phyloP scores from a whole-genome alignment of 2,329 filamentous ascomycete species.

The Neopestalotiopsis sp. region DNA sequence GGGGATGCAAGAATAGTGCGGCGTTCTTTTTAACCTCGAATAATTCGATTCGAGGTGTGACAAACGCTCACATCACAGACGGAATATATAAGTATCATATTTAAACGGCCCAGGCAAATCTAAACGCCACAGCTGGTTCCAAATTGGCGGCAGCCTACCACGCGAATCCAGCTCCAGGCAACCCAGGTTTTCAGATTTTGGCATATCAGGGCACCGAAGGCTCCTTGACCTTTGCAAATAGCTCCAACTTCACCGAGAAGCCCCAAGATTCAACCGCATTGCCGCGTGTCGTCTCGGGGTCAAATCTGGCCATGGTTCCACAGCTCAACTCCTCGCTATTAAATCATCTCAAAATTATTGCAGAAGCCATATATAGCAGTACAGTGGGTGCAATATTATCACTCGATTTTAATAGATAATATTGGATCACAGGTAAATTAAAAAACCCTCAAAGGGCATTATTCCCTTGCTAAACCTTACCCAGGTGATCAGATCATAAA shows the following conservation, averaged over 20 bases:
- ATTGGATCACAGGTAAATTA: not conserved
- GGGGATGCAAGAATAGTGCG: slow-evolving; percentile 1
- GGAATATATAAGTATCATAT: not conserved
- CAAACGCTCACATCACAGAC: not conserved
- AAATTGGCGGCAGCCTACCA: not conserved
- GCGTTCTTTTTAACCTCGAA: not conserved
- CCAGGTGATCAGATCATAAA: not conserved
- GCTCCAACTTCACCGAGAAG: not conserved
- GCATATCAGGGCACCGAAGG: not conserved
- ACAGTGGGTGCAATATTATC: not conserved
- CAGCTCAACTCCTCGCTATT: not conserved
- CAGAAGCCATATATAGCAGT: not conserved
- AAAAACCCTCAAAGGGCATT: not conserved
- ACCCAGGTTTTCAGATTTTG: not conserved
- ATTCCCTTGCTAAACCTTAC: too few relatives aligned
- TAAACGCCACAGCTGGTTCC: not conserved
- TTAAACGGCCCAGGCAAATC: not conserved
- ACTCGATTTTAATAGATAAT: not conserved
- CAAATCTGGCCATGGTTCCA: not conserved
- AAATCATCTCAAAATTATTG: not conserved
- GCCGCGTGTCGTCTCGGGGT: not conserved
- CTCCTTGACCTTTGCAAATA: not conserved
- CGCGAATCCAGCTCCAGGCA: not conserved
- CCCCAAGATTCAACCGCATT: not conserved
- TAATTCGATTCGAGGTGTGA: not conserved